phyloP scores from a whole-genome alignment of 164 flowering plant genomes.

The Magnolia sinica region DNA sequence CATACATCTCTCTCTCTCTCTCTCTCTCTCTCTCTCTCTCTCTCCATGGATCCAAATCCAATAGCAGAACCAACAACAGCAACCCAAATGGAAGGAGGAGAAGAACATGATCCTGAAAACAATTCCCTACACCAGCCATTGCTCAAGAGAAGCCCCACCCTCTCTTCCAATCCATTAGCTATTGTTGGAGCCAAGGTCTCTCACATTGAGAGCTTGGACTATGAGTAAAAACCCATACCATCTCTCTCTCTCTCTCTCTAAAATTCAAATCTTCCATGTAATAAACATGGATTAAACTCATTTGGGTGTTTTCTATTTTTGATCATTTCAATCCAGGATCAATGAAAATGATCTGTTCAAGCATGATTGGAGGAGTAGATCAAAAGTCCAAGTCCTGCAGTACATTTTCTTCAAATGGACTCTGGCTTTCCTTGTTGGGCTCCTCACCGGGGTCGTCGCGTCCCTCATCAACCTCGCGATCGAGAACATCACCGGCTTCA shows the following conservation, averaged over 20 bases:
- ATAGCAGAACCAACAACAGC: conserved; percentile 16
- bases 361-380: conserved; percentile 96
- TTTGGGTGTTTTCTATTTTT: neutral
- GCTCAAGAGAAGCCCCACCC: conserved; percentile 60
- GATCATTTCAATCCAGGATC: conserved; percentile 46
- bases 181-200: conserved; percentile 86
- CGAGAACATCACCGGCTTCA: conserved; percentile 88
- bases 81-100: conserved; percentile 23
- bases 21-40: neutral
- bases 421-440: conserved; percentile 74
- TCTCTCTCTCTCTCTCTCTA: neutral
- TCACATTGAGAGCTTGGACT: conserved; percentile 84
- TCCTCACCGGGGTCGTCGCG: conserved; percentile 73
- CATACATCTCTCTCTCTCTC: neutral
- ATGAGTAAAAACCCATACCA: conserved; percentile 51
- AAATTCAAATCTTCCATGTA: neutral
- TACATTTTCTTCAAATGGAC: conserved; percentile 78
- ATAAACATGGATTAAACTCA: neutral
- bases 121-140: conserved; percentile 55
- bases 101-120: conserved; percentile 70
- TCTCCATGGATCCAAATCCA: conserved; percentile 26
- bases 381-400: conserved; percentile 64
- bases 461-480: conserved; percentile 80
- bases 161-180: conserved; percentile 67
- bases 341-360: conserved; percentile 92